Evolutionary conservation across 768 basidiomycete genomes (phyloP).

Genomic region (Russula compacta): DNA sequence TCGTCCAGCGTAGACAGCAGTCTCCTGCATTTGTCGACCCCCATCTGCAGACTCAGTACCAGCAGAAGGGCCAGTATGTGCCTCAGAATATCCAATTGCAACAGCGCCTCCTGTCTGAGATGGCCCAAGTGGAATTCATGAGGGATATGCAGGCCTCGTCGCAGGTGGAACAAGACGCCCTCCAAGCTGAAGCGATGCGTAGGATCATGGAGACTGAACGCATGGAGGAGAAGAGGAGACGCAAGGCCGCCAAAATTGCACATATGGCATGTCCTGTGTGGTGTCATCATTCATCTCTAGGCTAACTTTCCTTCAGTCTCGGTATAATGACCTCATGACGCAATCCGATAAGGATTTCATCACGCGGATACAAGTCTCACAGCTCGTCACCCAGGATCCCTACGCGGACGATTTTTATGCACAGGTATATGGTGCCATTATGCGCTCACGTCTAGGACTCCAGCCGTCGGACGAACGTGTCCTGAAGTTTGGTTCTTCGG

Average conservation of each 20-base stretch:
- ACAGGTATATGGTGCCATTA: constrained; percentile 83
- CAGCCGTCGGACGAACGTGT: constrained; percentile 69
- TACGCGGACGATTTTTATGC: constrained; percentile 99
- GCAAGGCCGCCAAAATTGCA: constrained; percentile 77
- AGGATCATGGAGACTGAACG: constrained; percentile 87
- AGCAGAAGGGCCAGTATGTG: constrained; percentile 45
- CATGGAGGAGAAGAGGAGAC: constrained; percentile 76
- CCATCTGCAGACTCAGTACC: constrained; percentile 32
- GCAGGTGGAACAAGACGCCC: constrained; percentile 56
- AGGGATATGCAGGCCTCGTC: constrained; percentile 53
- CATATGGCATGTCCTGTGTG: constrained; percentile 54
- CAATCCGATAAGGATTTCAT: constrained; percentile 99
- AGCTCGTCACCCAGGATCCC: constrained; percentile 94
- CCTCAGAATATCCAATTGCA: constrained; percentile 65
- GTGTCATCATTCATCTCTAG: not conserved
- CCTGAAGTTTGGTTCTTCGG: constrained; percentile 73
- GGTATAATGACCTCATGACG: constrained; percentile 93
- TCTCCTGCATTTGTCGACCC: constrained; percentile 23
- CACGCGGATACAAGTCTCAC: constrained; percentile 96
- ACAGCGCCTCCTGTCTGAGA: constrained; percentile 67
- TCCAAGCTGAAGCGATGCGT: constrained; percentile 72
- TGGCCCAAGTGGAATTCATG: constrained; percentile 61
- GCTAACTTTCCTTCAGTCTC: constrained; percentile 41
- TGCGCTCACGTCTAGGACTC: constrained; percentile 70
- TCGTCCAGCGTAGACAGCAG: constrained; percentile 38